phyloP scores from a whole-genome alignment of 352 stramenopile genomes.

The Phytophthora citrophthora region DNA sequence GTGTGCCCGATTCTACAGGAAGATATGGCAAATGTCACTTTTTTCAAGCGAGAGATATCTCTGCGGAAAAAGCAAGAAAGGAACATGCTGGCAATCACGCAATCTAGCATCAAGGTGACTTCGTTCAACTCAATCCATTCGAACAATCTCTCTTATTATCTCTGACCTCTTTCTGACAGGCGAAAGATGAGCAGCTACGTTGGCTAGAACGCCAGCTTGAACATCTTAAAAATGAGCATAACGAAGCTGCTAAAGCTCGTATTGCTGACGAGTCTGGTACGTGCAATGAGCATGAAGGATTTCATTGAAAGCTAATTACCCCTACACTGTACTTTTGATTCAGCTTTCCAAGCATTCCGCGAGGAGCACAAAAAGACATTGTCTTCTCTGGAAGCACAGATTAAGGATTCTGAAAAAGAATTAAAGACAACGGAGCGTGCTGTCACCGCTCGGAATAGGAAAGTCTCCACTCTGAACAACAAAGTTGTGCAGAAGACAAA shows the following conservation, averaged over 20 bases:
- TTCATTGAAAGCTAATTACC: constrained; percentile 2
- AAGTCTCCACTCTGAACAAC: constrained; percentile 29
- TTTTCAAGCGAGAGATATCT: constrained; percentile 37
- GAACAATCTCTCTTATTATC: constrained; percentile 5
- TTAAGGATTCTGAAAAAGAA: constrained; percentile 29
- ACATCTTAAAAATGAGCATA: constrained; percentile 38
- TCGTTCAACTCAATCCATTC: neutral
- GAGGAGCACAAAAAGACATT: constrained; percentile 27
- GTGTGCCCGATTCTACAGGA: constrained; percentile 14
- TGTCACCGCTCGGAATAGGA: constrained; percentile 29
- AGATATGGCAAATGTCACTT: constrained; percentile 27
- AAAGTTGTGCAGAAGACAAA: constrained; percentile 27
- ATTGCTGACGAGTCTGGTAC: constrained; percentile 36
- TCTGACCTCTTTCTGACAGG: constrained; percentile 15
- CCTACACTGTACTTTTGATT: neutral
- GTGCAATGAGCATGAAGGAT: neutral
- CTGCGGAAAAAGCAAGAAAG: constrained; percentile 44
- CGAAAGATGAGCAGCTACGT: constrained; percentile 46
- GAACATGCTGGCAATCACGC: constrained; percentile 36
- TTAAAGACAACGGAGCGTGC: constrained; percentile 31
- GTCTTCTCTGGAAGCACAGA: constrained; percentile 25
- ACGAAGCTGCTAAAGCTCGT: constrained; percentile 23
- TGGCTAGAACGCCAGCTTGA: constrained; percentile 50
- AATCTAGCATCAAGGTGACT: constrained; percentile 45
- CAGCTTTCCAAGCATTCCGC: constrained; percentile 24